Evolutionary conservation across 345 rosid species (phyloP), one percentile per base, ranked within the genome.

Genomic region (Dipteronia sinensis): DNA sequence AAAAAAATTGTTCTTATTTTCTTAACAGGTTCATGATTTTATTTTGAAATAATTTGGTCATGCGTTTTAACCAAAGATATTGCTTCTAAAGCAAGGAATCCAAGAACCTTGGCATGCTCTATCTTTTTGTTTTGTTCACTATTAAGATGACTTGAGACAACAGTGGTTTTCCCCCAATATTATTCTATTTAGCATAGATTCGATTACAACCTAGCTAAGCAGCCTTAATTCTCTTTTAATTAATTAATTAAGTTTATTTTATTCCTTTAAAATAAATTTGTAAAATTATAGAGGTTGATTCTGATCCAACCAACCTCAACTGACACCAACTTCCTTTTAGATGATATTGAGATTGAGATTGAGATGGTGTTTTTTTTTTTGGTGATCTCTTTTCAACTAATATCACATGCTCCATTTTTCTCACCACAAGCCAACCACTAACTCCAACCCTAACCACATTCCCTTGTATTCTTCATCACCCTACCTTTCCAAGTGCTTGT

Each of bases 341-440:
- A 38, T 16, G 31, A 59, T 53, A 64, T 71, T 70, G 27, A 65
- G 73, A 62, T 79, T 84, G 78, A 56, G 19, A 56, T 56, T 58
- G 63, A 19, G 63, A 51, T 4, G n/a, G 56, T 0, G 4, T 15
- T 13, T 51, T 11, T 56, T 56, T 7, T 58, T 85, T 85, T 76
- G 88, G 87, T 84, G 79, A 82, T 56, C 82, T 71, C 77, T 79
- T 63, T 78, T 53, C 72, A 70, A 73, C 85, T 77, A 77, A 61
- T 51, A 56, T 58, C 85, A 76, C 79, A 77, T 77, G 86, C 64
- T 62, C 74, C 78, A 27, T 38, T 79, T 46, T 74, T 80, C 76
- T 58, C 16, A 10, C 17, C 75, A 69, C 82, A 65, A 70, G 56
- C 79, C 78, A 85, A 58, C 85, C 76, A 79, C 77, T 75, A 40